These are phyloP conservation scores for Beverwykella pulmonaria DNA, from an alignment of 495 filamentous ascomycete species.

Conservation along the genomic window DNA sequence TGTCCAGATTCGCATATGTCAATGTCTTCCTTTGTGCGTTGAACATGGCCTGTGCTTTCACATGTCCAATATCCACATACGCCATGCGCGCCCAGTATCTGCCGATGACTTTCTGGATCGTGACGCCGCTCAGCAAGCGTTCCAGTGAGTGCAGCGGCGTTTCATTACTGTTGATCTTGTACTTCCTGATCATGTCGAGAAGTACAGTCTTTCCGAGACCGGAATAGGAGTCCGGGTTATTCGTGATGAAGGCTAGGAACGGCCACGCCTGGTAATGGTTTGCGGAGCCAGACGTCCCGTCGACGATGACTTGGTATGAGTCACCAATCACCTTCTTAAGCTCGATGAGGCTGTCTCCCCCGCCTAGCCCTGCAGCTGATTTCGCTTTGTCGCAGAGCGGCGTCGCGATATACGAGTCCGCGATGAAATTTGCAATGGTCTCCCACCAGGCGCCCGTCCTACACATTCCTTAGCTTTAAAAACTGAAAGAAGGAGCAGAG, in stretches of 20 bases:
- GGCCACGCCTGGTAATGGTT: conserved; percentile 44
- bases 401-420: conserved; percentile 51
- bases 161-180: conserved; percentile 50
- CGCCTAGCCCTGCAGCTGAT: conserved; percentile 39
- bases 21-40: conserved; percentile 40
- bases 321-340: conserved; percentile 50
- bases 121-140: conserved; percentile 37
- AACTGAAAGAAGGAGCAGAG: too few relatives aligned
- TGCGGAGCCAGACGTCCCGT: conserved; percentile 44
- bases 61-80: conserved; percentile 51
- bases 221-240: conserved; percentile 49
- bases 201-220: conserved; percentile 47
- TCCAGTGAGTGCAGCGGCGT: conserved; percentile 51
- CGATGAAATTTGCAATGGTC: conserved; percentile 52
- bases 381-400: conserved; percentile 44
- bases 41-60: conserved; percentile 45
- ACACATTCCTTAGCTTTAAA: too few relatives aligned
- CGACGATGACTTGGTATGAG: conserved; percentile 51
- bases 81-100: conserved; percentile 55
- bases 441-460: conserved; percentile 54
- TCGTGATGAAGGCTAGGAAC: conserved; percentile 49
- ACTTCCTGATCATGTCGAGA: conserved; percentile 48
- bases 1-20: conserved; percentile 51
- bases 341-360: conserved; percentile 49
- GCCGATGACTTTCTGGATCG: conserved; percentile 48